A percentile compares a stretch with the other conserved stretches of the same genome.
phyloP scores from a whole-genome alignment of 2,329 filamentous ascomycete genomes.

The Phialophora chinensis region DNA sequence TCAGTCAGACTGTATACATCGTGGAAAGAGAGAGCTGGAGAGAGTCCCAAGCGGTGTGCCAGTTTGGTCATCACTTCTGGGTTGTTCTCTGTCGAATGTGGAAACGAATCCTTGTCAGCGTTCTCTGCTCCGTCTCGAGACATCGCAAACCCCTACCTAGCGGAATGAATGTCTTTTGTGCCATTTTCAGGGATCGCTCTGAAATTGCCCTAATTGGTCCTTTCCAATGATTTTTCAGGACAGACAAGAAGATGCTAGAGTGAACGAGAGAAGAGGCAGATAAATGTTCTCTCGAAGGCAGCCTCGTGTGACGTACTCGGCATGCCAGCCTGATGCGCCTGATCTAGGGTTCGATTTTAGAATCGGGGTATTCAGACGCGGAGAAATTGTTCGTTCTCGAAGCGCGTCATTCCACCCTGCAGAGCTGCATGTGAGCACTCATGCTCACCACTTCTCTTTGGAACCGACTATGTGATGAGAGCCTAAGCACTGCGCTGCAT shows the following conservation, averaged over 20 bases:
- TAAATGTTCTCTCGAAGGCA: constrained; percentile 15
- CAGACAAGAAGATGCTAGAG: not conserved
- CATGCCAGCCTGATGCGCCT: not conserved
- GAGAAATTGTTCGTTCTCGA: constrained; percentile 8
- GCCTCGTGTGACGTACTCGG: constrained; percentile 28
- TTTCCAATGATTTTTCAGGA: not conserved
- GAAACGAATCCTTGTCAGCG: constrained; percentile 5
- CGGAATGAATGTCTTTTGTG: constrained; percentile 30
- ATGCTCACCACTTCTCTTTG: not conserved
- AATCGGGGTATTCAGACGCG: constrained; percentile 19
- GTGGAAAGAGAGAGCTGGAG: constrained; percentile 56
- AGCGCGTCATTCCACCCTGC: not conserved
- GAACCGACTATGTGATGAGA: not conserved
- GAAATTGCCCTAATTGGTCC: not conserved
- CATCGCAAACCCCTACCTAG: constrained; percentile 18
- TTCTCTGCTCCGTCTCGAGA: not conserved
- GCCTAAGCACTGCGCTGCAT: not conserved
- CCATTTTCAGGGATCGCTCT: constrained; percentile 12
- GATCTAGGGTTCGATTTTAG: not conserved
- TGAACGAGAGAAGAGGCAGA: not conserved
- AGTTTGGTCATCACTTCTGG: constrained; percentile 60
- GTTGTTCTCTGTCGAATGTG: constrained; percentile 57
- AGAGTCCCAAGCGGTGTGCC: constrained; percentile 57
- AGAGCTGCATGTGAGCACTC: not conserved
- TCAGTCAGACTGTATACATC: constrained; percentile 61